Evolutionary conservation across 129 eudicot genomes (phyloP), one percentile per base, ranked within the genome.

Genomic region (Helianthus tuberosus): DNA sequence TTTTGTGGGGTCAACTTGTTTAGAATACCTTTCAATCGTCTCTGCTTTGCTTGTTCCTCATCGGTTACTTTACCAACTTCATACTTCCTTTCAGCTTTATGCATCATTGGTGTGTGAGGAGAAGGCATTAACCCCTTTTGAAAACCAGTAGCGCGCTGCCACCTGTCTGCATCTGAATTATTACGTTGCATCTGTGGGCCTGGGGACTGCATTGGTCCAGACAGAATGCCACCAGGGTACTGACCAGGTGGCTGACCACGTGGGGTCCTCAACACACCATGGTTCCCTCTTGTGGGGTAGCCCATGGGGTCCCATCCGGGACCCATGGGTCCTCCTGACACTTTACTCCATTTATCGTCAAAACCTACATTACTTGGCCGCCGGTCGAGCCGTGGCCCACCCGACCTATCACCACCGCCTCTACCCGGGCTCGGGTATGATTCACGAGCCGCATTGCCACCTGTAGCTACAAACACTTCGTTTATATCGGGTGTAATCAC

Each of bases 191-290:
- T 39, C 46, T 39, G 46, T 39, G 46, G 46, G 46, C 46, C 46
- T 6, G 46, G 8, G 8, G 46, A 39, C 8, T 13, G 55, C 55
- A 50, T 50, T 50, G 55, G 55, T 50, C 55, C 55, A 50, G 55
- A 50, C 7, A 50, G 55, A 50, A 50, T 50, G 55, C 55, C 55
- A 50, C 55, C 55, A 50, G 55, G 55, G 14, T 88, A 84, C 49
- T 81, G 91, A 75, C 50, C 64, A 39, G 95, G 87, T 23, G 74
- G 29, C 32, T 82, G 92, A 10, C 72, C 64, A 53, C 90, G 92
- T 53, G 99, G 94, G 63, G 86, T 86, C 69, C 89, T 73, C 64
- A 90, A 68, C 64, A 91, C 96, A 58, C 98, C 98, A 81, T 59
- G 74, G 73, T 79, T 86, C 52, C 81, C 86, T 53, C 89, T 86